Conservation (phyloP, 306 rosid species). For the Astragalus glycyphyllos region DNA sequence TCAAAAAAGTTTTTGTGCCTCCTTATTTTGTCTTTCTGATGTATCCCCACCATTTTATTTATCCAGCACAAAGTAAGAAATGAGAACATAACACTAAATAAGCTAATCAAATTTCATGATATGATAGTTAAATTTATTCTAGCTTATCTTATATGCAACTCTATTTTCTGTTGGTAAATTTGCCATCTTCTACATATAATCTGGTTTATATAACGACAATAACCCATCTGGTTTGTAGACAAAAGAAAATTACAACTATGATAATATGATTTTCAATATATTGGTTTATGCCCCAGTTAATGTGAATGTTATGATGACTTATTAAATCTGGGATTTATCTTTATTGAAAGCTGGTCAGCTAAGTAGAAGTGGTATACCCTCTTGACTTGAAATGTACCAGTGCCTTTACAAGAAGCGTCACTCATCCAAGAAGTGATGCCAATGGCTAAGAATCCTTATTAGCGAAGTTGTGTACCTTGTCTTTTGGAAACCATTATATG, state of each 20-base stretch:
- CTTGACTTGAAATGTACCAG: conserved; percentile 16
- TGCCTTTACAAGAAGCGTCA: conserved; percentile 29
- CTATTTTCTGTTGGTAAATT: conserved; percentile 33
- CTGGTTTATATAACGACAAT: background rate
- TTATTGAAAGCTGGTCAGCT: conserved; percentile 30
- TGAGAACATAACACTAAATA: conserved; percentile 13
- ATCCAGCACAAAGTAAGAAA: conserved; percentile 24
- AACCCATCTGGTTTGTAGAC: conserved; percentile 26
- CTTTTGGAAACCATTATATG: conserved; percentile 20
- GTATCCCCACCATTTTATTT: conserved; percentile 18
- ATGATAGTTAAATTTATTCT: conserved; percentile 26
- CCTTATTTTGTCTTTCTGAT: conserved; percentile 32
- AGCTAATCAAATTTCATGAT: conserved; percentile 27
- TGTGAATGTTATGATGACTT: conserved; percentile 20
- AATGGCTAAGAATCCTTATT: conserved; percentile 23
- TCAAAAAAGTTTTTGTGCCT: background rate
- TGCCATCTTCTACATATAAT: conserved; percentile 23
- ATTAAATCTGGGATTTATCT: conserved; percentile 13
- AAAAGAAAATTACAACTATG: conserved; percentile 5
- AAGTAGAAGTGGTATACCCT: conserved; percentile 11
- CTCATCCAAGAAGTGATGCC: conserved; percentile 31
- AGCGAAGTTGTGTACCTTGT: conserved; percentile 27
- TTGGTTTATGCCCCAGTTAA: conserved; percentile 9
- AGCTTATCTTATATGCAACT: conserved; percentile 12
- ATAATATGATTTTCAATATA: background rate